Percentiles rank a stretch among this genome's conserved stretches.
Evolutionary conservation across 352 stramenopile species (phyloP).

Genomic region (Albugo candida): DNA sequence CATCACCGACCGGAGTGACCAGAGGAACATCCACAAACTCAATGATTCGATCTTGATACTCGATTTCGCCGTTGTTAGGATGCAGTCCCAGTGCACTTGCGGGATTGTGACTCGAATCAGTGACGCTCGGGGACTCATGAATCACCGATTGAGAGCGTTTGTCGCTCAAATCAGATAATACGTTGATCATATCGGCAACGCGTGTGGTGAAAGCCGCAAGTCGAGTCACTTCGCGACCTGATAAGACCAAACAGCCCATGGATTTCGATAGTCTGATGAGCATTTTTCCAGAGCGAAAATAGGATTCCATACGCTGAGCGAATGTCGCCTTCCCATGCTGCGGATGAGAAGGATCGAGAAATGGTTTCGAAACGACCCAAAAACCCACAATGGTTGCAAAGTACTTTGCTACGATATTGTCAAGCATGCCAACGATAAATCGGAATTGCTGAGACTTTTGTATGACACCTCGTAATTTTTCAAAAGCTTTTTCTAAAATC

Average conservation of each 20-base stretch:
- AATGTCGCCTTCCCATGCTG: slow-evolving; percentile 38
- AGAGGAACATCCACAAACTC: slow-evolving; percentile 78
- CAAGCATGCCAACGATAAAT: slow-evolving; percentile 59
- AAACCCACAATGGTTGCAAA: slow-evolving; percentile 70
- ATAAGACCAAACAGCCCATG: slow-evolving; percentile 71
- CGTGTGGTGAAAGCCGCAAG: slow-evolving; percentile 61
- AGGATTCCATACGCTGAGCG: slow-evolving; percentile 65
- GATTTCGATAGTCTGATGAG: slow-evolving; percentile 70
- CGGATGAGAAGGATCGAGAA: slow-evolving; percentile 33
- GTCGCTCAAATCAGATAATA: slow-evolving; percentile 37
- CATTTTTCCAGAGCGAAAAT: slow-evolving; percentile 75
- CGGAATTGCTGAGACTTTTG: slow-evolving; percentile 69
- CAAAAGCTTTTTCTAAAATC: slow-evolving; percentile 56
- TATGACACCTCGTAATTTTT: slow-evolving; percentile 33
- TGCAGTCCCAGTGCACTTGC: slow-evolving; percentile 29
- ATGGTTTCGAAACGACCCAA: slow-evolving; percentile 50
- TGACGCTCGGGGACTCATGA: slow-evolving; percentile 15
- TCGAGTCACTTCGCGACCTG: slow-evolving; percentile 61
- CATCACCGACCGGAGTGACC: slow-evolving; percentile 74
- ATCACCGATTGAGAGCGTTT: slow-evolving; percentile 61
- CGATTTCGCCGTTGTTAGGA: slow-evolving; percentile 35
- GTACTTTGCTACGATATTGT: slow-evolving; percentile 79
- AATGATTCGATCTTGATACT: slow-evolving; percentile 53
- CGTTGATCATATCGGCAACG: slow-evolving; percentile 64
- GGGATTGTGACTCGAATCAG: background rate